Evolutionary conservation across 1,284 basidiomycete species (phyloP), one percentile per base, ranked within the genome.

Genomic region (Cutaneotrichosporon sp.): DNA sequence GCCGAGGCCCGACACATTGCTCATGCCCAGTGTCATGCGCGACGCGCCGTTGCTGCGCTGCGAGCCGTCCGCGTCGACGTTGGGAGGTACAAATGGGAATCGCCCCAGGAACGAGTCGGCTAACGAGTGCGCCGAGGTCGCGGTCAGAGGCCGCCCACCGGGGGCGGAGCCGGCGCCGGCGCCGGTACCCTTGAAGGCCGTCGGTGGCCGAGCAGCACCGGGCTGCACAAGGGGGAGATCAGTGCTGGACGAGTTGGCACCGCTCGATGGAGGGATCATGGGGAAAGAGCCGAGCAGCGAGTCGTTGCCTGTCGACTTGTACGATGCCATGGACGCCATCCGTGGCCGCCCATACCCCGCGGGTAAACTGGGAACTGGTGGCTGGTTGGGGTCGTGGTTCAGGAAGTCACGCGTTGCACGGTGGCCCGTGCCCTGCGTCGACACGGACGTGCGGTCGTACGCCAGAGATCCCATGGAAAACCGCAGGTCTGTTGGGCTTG

Each of bases 381-480:
- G 56, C 46, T 45, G 46, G 35, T 57, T 33, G 33, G 18, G 47
- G 34, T 30, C 26, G 26, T 30, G 26, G 8, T 37, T 23, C 15
- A 48, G 37, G 37, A 49, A 49, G 33, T 49, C 45, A 12, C 10
- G 26, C 10, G 26, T 30, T 30, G 36, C 49, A 20, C 39, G 48
- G 18, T 46, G 38, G 36, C 40, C 39, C 4, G 72, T 73, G 3
- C 69, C 72, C 51, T 66, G 66, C 1, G 71, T 70, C 10, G 63
- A 66, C 2, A 69, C 53, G 33, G 64, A 66, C 37, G 64, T 60
- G 13, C 68, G 51, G 54, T 60, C 61, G 33, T 67, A 67, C 12
- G 69, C 73, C 39, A 75, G 42, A 26, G 65, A 68, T 3, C 72
- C 72, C 70, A 75, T 73, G 1, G 74, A 75, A 65, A 75, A 75